Evolutionary conservation across 2,329 filamentous ascomycete genomes (phyloP).

Genomic region (Leptodontidium sp.): DNA sequence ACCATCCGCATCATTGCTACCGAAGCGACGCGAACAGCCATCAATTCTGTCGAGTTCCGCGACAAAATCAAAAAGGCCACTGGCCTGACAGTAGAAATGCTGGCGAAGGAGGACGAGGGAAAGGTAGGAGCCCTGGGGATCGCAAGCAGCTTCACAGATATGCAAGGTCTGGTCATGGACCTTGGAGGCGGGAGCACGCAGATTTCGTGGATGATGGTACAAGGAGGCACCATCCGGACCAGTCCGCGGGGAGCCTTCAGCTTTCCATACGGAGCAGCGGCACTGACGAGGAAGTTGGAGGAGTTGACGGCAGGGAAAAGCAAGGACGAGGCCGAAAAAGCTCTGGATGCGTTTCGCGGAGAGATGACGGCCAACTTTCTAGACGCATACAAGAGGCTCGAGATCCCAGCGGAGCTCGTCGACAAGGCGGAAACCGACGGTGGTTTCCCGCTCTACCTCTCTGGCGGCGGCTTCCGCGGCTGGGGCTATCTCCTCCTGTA

Average conservation of each 20-base stretch:
- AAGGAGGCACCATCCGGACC: conserved; percentile 57
- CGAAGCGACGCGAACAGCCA: conserved; percentile 69
- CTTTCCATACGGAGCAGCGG: conserved; percentile 75
- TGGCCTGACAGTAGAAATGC: conserved; percentile 66
- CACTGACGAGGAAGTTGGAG: conserved; percentile 63
- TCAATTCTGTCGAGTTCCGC: conserved; percentile 65
- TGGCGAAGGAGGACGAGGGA: conserved; percentile 73
- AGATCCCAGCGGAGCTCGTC: conserved; percentile 60
- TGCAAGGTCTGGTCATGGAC: conserved; percentile 75
- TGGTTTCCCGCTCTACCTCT: conserved; percentile 69
- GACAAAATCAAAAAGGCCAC: conserved; percentile 61
- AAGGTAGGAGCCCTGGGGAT: conserved; percentile 71
- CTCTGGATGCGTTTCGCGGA: conserved; percentile 53
- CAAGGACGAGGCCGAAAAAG: conserved; percentile 51
- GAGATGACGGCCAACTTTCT: conserved; percentile 62
- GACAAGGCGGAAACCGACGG: conserved; percentile 53
- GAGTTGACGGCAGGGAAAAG: conserved; percentile 52
- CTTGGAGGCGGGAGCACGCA: conserved; percentile 75
- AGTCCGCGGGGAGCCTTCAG: conserved; percentile 66
- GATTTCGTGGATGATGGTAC: conserved; percentile 69
- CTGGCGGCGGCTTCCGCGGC: conserved; percentile 74
- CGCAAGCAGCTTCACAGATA: conserved; percentile 67
- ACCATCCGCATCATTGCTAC: conserved; percentile 70
- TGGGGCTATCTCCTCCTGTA: conserved; percentile 72
- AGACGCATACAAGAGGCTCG: conserved; percentile 59